These are phyloP conservation scores for Phytophthora europaea DNA, from an alignment of 352 stramenopile genomes.

Conservation along the genomic window DNA sequence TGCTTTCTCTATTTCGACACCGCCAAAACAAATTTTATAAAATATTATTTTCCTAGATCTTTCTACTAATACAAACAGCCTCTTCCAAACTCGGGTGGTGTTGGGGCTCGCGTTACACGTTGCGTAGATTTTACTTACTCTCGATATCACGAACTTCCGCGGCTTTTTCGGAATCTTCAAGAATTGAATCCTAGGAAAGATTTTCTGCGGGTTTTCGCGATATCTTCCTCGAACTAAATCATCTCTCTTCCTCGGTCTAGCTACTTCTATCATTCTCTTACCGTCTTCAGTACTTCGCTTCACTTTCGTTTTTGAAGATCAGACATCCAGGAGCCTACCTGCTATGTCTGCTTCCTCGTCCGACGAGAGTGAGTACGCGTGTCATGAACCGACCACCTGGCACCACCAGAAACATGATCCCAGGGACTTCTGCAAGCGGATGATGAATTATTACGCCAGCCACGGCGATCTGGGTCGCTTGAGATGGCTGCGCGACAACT, in stretches of 20 bases:
- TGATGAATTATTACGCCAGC: constrained; percentile 18
- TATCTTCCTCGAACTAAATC: neutral
- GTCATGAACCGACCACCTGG: neutral
- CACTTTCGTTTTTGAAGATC: neutral
- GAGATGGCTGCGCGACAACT: constrained; percentile 25
- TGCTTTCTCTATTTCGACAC: neutral
- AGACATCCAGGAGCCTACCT: neutral
- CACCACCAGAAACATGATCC: constrained; percentile 11
- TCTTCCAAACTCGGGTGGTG: neutral
- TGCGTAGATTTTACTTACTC: too few relatives aligned
- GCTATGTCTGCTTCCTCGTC: neutral
- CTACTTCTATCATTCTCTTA: neutral
- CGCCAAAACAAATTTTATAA: neutral
- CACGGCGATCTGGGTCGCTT: constrained; percentile 2
- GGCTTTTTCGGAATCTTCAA: too few relatives aligned
- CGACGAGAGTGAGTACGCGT: neutral
- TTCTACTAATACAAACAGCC: neutral
- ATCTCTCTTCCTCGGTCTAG: neutral
- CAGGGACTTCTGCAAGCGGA: constrained; percentile 7
- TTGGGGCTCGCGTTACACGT: too few relatives aligned
- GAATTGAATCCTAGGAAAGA: too few relatives aligned
- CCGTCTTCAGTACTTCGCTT: neutral
- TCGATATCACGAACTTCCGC: too few relatives aligned
- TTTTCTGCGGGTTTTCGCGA: neutral
- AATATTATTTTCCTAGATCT: neutral